A percentile compares a stretch with the other conserved stretches of the same genome.
These are phyloP conservation scores for Candida mesenterica DNA, from an alignment of 1,139 yeast genomes.

Conservation along the genomic window DNA sequence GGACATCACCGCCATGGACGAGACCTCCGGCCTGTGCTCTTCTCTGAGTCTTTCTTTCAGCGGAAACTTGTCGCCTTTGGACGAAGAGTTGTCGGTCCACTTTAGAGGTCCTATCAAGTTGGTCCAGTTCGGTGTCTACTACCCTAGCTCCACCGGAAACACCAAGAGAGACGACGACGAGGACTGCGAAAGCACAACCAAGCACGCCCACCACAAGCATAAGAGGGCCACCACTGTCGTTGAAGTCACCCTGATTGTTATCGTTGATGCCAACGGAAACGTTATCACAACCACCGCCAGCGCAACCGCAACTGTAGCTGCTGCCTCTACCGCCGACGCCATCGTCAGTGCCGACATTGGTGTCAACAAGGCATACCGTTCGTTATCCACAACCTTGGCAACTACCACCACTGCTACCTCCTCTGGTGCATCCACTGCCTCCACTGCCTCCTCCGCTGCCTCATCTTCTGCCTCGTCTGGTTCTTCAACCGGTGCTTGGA, in stretches of 20 bases:
- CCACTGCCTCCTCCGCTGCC: slow-evolving; percentile 11
- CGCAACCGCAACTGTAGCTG: slow-evolving; percentile 11
- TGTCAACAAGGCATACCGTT: slow-evolving; percentile 14
- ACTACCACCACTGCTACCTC: slow-evolving; percentile 13
- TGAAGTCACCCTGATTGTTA: slow-evolving; percentile 74
- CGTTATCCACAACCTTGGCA: slow-evolving; percentile 13
- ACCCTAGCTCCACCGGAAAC: slow-evolving; percentile 37
- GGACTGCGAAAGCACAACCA: slow-evolving; percentile 38
- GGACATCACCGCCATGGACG: slow-evolving; percentile 56
- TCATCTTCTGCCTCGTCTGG: slow-evolving; percentile 13
- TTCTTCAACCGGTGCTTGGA: slow-evolving; percentile 22
- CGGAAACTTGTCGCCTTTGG: slow-evolving; percentile 66
- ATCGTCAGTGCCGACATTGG: too few relatives aligned
- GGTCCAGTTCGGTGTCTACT: slow-evolving; percentile 64
- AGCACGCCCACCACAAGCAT: slow-evolving; percentile 62
- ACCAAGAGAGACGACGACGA: slow-evolving; percentile 32
- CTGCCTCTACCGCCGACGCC: slow-evolving; percentile 14
- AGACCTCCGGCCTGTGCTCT: slow-evolving; percentile 48
- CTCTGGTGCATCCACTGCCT: slow-evolving; percentile 14
- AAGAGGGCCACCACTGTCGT: slow-evolving; percentile 59
- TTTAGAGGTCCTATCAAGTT: slow-evolving; percentile 74
- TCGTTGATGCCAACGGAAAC: slow-evolving; percentile 56
- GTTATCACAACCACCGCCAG: slow-evolving; percentile 3
- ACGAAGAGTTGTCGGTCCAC: slow-evolving; percentile 74
- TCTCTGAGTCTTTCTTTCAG: slow-evolving; percentile 51